Base-by-base conservation (phyloP, 169 alveolate genomes). In the Cryptosporidium xiaoi region DNA sequence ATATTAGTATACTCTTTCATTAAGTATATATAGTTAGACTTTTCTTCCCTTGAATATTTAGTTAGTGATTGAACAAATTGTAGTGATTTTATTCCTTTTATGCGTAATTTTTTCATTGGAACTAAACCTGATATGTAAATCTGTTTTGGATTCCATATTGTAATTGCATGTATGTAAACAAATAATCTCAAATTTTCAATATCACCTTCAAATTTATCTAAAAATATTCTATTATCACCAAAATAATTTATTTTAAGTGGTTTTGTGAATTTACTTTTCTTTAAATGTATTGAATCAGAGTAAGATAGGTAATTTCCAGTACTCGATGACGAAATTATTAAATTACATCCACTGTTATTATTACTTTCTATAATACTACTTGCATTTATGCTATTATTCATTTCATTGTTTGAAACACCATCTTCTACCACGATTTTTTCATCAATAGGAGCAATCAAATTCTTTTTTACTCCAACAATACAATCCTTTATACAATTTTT, bases 91-190 rank as follows among this genome's bases (percentile, higher is more conserved):
- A 69, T 69, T 34, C 83, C 83, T 18, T 69, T 69, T 13, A 55
- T 31, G 16, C 68, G 51, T 16, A 15, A 2, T 13, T 53, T 12
- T 16, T 15, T n/a, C 7, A 24, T 1, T 0, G 66, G 66, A 12
- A n/a, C 36, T 12, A 53, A 27, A 33, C 18, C 18, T 24, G 24
- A 44, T 46, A 69, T 69, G 24, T 69, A 69, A 27, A 56, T 24
- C 27, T 69, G 83, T 20, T 69, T 69, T 1, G 83, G 83, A 53
- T 53, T 51, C 83, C 83, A 69, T 16, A 55, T 31, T n/a, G 56
- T 33, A 20, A 18, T 53, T 53, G 68, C 67, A 55, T 69, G 67
- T n/a, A 53, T 12, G 56, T n/a, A 16, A 36, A 31, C 67, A 33
- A 58, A 66, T 29, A 44, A 31, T 33, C 29, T 31, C 83, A 66